Percentiles rank a stretch among this genome's conserved stretches.
phyloP scores from a whole-genome alignment of 805 yeast genomes.

The Lachancea fermentati region DNA sequence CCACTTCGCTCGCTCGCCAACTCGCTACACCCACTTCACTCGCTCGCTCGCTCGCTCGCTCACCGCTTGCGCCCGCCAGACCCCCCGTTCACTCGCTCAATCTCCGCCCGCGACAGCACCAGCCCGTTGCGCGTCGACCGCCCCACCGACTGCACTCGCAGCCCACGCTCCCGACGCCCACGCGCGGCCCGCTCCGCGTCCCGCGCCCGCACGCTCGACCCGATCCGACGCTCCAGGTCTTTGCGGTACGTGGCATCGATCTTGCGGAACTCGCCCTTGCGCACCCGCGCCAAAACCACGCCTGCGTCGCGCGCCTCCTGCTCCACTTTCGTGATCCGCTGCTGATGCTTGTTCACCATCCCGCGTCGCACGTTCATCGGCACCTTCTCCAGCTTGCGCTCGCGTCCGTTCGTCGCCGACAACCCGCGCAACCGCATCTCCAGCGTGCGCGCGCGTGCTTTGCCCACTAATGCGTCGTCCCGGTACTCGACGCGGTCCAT shows the following conservation, averaged over 20 bases:
- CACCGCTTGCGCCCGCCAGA: not conserved
- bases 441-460: conserved; percentile 59
- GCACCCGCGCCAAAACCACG: conserved; percentile 67
- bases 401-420: conserved; percentile 40
- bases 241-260: conserved; percentile 41
- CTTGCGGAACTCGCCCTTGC: conserved; percentile 61
- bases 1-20: too few relatives aligned
- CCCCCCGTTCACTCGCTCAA: conserved; percentile 41
- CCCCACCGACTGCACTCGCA: conserved; percentile 73
- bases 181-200: conserved; percentile 35
- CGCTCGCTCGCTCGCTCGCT: too few relatives aligned
- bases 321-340: conserved; percentile 53
- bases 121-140: conserved; percentile 74
- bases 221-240: conserved; percentile 38
- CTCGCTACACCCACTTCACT: too few relatives aligned
- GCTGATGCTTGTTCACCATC: conserved; percentile 54
- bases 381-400: conserved; percentile 57
- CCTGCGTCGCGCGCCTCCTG: conserved; percentile 86
- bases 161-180: conserved; percentile 67
- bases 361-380: conserved; percentile 89
- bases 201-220: conserved; percentile 46
- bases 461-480: conserved; percentile 57
- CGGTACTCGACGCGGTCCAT: conserved; percentile 36
- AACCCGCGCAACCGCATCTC: conserved; percentile 49
- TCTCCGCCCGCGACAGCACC: conserved; percentile 60